Conservation (phyloP, 2,329 filamentous ascomycete species). For the Ascochyta lentis region DNA sequence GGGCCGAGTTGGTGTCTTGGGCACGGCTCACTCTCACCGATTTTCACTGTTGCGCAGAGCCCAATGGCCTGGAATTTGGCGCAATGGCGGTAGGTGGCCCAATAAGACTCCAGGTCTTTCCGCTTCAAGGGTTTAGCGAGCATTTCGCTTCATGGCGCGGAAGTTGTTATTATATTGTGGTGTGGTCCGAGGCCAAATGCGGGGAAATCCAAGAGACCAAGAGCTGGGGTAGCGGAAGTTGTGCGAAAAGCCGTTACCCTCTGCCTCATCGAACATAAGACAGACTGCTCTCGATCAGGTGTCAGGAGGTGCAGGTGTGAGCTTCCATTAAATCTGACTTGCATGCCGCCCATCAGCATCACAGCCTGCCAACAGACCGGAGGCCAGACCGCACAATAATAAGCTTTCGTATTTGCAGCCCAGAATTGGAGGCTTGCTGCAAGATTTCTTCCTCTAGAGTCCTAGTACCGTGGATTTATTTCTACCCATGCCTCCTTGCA, state of each 20-base stretch:
- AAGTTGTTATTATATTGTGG: background rate
- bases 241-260: background rate
- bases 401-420: background rate
- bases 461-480: background rate
- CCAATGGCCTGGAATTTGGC: background rate
- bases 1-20: slow-evolving; percentile 3
- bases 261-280: background rate
- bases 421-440: background rate
- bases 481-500: background rate
- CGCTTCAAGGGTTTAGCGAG: background rate
- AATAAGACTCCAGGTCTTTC: background rate
- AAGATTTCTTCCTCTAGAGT: background rate
- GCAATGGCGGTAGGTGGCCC: background rate
- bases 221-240: background rate
- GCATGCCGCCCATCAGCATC: background rate
- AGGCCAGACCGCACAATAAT: background rate
- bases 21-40: slow-evolving; percentile 8
- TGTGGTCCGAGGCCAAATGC: background rate
- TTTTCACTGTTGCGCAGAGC: background rate
- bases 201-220: slow-evolving; percentile 11
- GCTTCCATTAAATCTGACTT: background rate
- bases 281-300: background rate
- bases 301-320: background rate
- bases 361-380: background rate
- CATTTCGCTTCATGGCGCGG: background rate